Evolutionary conservation across 2,329 filamentous ascomycete genomes (phyloP).

Genomic region (Spiromastix sp.): DNA sequence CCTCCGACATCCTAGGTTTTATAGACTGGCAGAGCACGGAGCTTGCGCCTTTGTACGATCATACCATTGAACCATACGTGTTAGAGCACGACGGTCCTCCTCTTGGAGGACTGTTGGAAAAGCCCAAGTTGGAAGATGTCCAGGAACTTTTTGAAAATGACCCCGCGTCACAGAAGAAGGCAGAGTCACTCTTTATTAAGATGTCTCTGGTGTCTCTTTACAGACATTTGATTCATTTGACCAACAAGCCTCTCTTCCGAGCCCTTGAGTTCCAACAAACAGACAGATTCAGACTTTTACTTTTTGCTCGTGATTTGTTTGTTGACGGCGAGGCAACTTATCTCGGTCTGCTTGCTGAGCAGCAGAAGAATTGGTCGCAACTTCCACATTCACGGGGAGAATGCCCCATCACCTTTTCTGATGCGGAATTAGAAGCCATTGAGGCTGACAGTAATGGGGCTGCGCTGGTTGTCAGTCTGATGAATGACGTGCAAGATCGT

Average conservation of each 20-base stretch:
- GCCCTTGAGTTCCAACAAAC: conserved; percentile 24
- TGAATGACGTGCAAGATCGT: conserved; percentile 16
- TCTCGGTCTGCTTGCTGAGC: conserved; percentile 13
- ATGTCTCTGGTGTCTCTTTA: conserved; percentile 22
- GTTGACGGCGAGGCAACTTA: conserved; percentile 25
- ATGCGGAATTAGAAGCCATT: conserved; percentile 14
- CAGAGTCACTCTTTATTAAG: conserved; percentile 17
- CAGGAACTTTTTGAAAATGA: conserved; percentile 15
- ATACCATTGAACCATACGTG: conserved; percentile 23
- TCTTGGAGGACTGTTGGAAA: conserved; percentile 8
- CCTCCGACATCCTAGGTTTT: conserved; percentile 17
- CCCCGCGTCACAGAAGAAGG: conserved; percentile 13
- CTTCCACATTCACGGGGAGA: conserved; percentile 12
- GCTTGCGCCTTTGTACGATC: conserved; percentile 25
- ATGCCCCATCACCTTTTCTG: conserved; percentile 17
- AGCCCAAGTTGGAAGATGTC: conserved; percentile 15
- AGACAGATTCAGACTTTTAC: conserved; percentile 18
- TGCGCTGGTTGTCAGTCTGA: conserved; percentile 18
- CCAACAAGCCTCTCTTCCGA: conserved; percentile 18
- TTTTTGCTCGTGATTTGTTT: conserved; percentile 23
- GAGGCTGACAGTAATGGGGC: conserved; percentile 18
- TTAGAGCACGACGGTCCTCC: conserved; percentile 24
- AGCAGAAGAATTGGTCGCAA: conserved; percentile 17
- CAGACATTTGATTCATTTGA: conserved; percentile 16
- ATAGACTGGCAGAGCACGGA: conserved; percentile 25